A percentile compares a stretch with the other conserved stretches of the same genome.
These are phyloP conservation scores for Leccinum variabile DNA, from an alignment of 1,284 basidiomycete genomes.

Conservation along the genomic window DNA sequence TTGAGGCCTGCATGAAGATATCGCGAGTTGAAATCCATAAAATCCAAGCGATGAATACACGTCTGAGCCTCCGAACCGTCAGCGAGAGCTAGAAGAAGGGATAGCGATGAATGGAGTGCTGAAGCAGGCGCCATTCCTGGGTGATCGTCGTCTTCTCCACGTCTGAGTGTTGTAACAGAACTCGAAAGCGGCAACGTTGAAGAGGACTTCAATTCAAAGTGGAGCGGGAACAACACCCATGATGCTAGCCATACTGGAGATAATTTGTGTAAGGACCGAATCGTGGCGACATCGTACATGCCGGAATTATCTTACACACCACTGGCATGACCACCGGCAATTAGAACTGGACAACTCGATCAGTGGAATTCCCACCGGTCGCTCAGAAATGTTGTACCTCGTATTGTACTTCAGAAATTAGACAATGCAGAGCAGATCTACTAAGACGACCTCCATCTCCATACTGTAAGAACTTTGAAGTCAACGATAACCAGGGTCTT, in stretches of 20 bases:
- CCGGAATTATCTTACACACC: conserved; percentile 45
- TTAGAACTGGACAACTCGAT: conserved; percentile 74
- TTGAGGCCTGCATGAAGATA: conserved; percentile 87
- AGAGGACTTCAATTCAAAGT: conserved; percentile 38
- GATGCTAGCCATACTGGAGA: conserved; percentile 93
- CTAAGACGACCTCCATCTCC: conserved; percentile 99
- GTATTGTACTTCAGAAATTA: conserved; percentile 89
- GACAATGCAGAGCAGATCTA: conserved; percentile 82
- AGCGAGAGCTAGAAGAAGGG: conserved; percentile 66
- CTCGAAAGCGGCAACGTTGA: conserved; percentile 33
- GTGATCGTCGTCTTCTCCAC: conserved; percentile 43
- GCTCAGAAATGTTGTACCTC: conserved; percentile 60
- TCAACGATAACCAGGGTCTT: conserved; percentile 96
- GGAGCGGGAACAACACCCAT: conserved; percentile 73
- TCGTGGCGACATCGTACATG: conserved; percentile 82
- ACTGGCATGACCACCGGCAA: conserved; percentile 76
- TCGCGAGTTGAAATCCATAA: conserved; percentile 97
- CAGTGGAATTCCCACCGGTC: conserved; percentile 1
- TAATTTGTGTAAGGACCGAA: conserved; percentile 87
- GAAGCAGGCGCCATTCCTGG: conserved; percentile 67
- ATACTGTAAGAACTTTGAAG: conserved; percentile 85
- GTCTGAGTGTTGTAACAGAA: conserved; percentile 33
- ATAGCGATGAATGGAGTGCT: conserved; percentile 69
- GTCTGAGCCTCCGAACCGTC: conserved; percentile 84
- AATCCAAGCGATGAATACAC: conserved; percentile 86